Conservation (phyloP, 2,329 filamentous ascomycete species). For the Verticillium albo-atrum region DNA sequence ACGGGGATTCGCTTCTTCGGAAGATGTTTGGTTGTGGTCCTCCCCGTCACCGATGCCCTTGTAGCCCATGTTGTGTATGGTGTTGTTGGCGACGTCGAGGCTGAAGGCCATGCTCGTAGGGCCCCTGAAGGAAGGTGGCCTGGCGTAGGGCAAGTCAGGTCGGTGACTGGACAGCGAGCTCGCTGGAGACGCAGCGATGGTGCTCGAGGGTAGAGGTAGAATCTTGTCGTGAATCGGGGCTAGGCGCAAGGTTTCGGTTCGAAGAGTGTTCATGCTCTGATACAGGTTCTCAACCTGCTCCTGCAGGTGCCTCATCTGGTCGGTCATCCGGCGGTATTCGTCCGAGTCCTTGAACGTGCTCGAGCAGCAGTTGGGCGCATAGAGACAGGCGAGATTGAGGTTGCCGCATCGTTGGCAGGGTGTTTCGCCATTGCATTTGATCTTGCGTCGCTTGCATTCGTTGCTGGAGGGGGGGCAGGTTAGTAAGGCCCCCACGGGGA, state of each 20-base stretch:
- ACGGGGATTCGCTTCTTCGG: slow-evolving; percentile 4
- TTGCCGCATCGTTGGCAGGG: slow-evolving; percentile 66
- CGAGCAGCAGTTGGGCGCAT: slow-evolving; percentile 62
- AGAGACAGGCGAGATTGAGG: slow-evolving; percentile 61
- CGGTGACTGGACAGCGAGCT: slow-evolving; percentile 38
- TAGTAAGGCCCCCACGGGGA: not conserved
- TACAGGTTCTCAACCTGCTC: slow-evolving; percentile 79
- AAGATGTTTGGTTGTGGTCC: slow-evolving; percentile 45
- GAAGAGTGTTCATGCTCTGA: slow-evolving; percentile 65
- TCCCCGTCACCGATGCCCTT: slow-evolving; percentile 55
- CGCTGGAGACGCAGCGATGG: slow-evolving; percentile 36
- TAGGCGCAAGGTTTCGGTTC: slow-evolving; percentile 45
- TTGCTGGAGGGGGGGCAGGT: slow-evolving; percentile 41
- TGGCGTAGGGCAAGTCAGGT: slow-evolving; percentile 43
- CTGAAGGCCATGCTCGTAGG: slow-evolving; percentile 84
- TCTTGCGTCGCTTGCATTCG: slow-evolving; percentile 71
- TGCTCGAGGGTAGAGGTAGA: slow-evolving; percentile 29
- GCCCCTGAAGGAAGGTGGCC: slow-evolving; percentile 68
- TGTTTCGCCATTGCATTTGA: slow-evolving; percentile 69
- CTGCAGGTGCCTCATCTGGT: slow-evolving; percentile 70
- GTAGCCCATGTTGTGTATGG: slow-evolving; percentile 86
- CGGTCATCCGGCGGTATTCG: slow-evolving; percentile 78
- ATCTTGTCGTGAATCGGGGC: slow-evolving; percentile 38
- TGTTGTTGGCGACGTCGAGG: slow-evolving; percentile 80
- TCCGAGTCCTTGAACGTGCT: slow-evolving; percentile 90